Percentiles rank a stretch among this genome's conserved stretches.
These are phyloP conservation scores for Penicillium sp. DNA, from an alignment of 2,329 filamentous ascomycete species.

Conservation along the genomic window DNA sequence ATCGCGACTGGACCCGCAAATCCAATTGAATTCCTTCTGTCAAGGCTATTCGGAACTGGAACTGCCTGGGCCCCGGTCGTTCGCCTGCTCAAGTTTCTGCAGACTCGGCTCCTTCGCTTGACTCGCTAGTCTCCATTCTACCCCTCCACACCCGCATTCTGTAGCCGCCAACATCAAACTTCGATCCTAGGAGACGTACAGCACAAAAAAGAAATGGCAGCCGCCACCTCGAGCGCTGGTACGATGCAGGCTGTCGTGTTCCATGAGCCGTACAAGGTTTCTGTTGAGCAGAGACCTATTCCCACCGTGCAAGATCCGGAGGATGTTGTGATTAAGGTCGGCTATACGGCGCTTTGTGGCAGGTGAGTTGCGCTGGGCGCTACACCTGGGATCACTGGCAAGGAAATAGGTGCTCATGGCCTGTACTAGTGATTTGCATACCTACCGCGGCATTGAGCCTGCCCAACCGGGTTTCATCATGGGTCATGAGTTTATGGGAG, in stretches of 20 bases:
- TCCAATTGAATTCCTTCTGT: constrained; percentile 8
- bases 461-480: constrained; percentile 63
- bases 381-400: too few relatives aligned
- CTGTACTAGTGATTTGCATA: constrained; percentile 69
- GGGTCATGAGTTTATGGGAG: constrained; percentile 83
- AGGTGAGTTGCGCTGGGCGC: too few relatives aligned
- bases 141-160: constrained; percentile 4
- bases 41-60: constrained; percentile 8
- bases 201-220: constrained; percentile 21
- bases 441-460: constrained; percentile 76
- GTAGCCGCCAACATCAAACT: too few relatives aligned
- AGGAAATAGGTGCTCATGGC: neutral
- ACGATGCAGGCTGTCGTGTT: constrained; percentile 90
- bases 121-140: too few relatives aligned
- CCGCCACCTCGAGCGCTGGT: constrained; percentile 11
- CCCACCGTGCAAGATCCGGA: constrained; percentile 67
- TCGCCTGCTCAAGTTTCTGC: constrained; percentile 2
- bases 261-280: constrained; percentile 71
- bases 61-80: constrained; percentile 6
- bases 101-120: constrained; percentile 2
- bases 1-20: constrained; percentile 17
- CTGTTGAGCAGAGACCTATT: constrained; percentile 73
- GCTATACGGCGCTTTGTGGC: constrained; percentile 80
- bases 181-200: too few relatives aligned
- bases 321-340: constrained; percentile 80